Percentiles rank a stretch among this genome's conserved stretches.
These are phyloP conservation scores for Rhizophora apiculata DNA, from an alignment of 345 rosid genomes.

Conservation along the genomic window DNA sequence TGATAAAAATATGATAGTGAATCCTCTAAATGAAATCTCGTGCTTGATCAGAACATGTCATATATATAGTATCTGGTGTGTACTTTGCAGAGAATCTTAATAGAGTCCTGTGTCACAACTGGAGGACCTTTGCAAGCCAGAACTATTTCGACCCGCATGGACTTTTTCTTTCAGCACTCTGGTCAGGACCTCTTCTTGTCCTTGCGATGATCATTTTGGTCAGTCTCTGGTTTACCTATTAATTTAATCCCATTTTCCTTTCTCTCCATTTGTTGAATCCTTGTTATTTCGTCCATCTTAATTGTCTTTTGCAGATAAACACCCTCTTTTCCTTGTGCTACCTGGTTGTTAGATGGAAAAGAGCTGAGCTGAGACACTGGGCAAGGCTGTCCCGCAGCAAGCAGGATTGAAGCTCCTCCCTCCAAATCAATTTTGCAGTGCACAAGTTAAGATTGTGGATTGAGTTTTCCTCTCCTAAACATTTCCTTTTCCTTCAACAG, in stretches of 20 bases:
- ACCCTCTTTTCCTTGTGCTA: slow-evolving; percentile 74
- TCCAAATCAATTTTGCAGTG: not conserved
- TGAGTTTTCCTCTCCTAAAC: not conserved
- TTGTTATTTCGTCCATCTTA: not conserved
- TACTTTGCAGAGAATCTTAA: slow-evolving; percentile 87
- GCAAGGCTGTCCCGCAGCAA: slow-evolving; percentile 72
- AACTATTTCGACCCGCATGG: slow-evolving; percentile 89
- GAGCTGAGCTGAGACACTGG: slow-evolving; percentile 88
- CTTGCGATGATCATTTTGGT: slow-evolving; percentile 83
- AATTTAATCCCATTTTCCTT: not conserved
- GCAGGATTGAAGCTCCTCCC: slow-evolving; percentile 50
- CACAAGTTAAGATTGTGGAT: not conserved
- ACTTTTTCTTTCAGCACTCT: slow-evolving; percentile 69
- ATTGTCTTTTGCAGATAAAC: slow-evolving; percentile 55
- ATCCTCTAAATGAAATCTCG: not conserved
- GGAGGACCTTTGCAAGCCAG: slow-evolving; percentile 84
- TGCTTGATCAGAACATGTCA: slow-evolving; percentile 11
- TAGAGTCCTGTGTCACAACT: slow-evolving; percentile 49
- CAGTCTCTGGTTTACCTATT: slow-evolving; percentile 17
- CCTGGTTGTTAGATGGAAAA: slow-evolving; percentile 87
- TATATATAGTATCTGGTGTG: slow-evolving; percentile 70
- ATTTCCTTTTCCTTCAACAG: not conserved
- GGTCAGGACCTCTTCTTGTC: slow-evolving; percentile 94
- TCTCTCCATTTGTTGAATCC: not conserved
- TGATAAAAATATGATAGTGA: not conserved